phyloP scores from a whole-genome alignment of 768 basidiomycete genomes.

The Pleurotus platypus region DNA sequence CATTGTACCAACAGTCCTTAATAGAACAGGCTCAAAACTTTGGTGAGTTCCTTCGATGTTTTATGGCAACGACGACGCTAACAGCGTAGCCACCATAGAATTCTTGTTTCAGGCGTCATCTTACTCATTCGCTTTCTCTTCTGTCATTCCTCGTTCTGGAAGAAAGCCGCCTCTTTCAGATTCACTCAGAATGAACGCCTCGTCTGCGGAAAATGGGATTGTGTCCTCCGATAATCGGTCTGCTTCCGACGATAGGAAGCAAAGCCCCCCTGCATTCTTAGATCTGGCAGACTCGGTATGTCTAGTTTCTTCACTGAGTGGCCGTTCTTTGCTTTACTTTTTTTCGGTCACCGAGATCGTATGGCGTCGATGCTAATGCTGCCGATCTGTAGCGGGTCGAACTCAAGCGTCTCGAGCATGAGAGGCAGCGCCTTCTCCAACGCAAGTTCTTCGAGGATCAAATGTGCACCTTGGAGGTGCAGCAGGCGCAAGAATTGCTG shows the following conservation, averaged over 20 bases:
- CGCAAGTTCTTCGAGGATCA: conserved; percentile 94
- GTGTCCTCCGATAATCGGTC: conserved; percentile 66
- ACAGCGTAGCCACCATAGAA: conserved; percentile 33
- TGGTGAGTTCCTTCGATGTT: conserved; percentile 27
- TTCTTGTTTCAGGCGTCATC: conserved; percentile 59
- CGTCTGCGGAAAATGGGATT: conserved; percentile 62
- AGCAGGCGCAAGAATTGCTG: conserved; percentile 85
- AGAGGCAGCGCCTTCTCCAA: conserved; percentile 82
- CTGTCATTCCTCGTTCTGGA: conserved; percentile 54
- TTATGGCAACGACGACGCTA: conserved; percentile 19
- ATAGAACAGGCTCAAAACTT: conserved; percentile 73
- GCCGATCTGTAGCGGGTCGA: conserved; percentile 65
- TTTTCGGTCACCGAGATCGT: not conserved
- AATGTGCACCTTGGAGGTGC: conserved; percentile 89
- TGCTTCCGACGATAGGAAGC: conserved; percentile 69
- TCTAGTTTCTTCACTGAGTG: too few relatives aligned
- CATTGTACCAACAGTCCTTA: conserved; percentile 81
- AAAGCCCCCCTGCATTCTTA: conserved; percentile 88
- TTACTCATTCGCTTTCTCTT: conserved; percentile 47
- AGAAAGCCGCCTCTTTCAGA: conserved; percentile 41
- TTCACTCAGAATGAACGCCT: conserved; percentile 60
- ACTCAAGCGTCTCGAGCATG: conserved; percentile 87
- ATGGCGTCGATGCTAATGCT: conserved; percentile 6
- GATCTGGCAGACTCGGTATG: conserved; percentile 91
- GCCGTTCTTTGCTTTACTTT: conserved; percentile 59